Evolutionary conservation across 768 basidiomycete genomes (phyloP).

Genomic region (Phallus indusiatus): DNA sequence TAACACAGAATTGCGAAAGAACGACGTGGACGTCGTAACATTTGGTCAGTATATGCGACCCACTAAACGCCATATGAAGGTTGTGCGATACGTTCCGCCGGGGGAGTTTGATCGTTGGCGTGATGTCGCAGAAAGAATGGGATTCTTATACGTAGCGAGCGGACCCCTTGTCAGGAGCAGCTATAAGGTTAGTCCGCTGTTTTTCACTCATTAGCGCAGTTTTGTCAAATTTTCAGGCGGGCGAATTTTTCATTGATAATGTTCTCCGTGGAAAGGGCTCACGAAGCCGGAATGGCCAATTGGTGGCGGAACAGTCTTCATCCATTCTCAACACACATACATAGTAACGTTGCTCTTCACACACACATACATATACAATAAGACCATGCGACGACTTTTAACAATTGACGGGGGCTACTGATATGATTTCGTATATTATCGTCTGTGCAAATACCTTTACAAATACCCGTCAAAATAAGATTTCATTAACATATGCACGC

Average conservation of each 20-base stretch:
- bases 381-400: no score
- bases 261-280: conserved; percentile 56
- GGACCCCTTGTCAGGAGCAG: conserved; percentile 93
- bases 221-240: conserved; percentile 50
- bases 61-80: conserved; percentile 98
- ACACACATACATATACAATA: no score
- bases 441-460: no score
- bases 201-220: background rate
- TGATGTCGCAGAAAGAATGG: conserved; percentile 80
- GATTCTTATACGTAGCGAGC: conserved; percentile 95
- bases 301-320: background rate
- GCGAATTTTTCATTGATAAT: conserved; percentile 92
- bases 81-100: conserved; percentile 91
- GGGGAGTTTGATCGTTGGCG: conserved; percentile 92
- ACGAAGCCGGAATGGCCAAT: conserved; percentile 1
- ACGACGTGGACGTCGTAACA: conserved; percentile 92
- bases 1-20: conserved; percentile 67
- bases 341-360: background rate
- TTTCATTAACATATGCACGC: no score
- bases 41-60: conserved; percentile 99
- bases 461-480: no score
- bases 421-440: no score
- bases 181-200: conserved; percentile 69
- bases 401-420: no score
- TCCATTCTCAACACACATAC: background rate